These are phyloP conservation scores for Metarhizium guizhouense DNA, from an alignment of 2,329 filamentous ascomycete genomes.

Conservation along the genomic window DNA sequence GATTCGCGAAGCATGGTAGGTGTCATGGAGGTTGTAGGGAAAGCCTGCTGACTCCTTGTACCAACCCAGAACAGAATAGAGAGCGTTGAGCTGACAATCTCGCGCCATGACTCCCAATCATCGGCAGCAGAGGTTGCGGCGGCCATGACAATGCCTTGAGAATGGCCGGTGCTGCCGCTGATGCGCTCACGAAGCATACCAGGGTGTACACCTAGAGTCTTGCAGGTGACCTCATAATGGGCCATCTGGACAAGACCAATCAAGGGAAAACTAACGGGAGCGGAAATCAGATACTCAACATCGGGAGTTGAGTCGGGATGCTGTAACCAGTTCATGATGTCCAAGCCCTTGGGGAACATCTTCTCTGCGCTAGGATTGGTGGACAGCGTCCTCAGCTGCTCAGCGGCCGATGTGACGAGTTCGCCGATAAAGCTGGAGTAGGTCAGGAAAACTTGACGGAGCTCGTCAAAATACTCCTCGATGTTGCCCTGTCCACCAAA, in stretches of 20 bases:
- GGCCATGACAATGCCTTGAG: conserved; percentile 90
- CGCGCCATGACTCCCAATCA: conserved; percentile 86
- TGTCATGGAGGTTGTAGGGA: conserved; percentile 87
- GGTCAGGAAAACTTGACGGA: conserved; percentile 82
- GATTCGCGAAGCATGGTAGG: conserved; percentile 89
- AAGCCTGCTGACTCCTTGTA: conserved; percentile 91
- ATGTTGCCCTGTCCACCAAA: conserved; percentile 98
- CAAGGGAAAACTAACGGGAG: conserved; percentile 89
- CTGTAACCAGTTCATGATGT: conserved; percentile 89
- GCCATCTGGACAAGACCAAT: conserved; percentile 94
- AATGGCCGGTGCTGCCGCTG: conserved; percentile 87
- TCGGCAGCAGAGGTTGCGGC: conserved; percentile 84
- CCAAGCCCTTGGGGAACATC: conserved; percentile 93
- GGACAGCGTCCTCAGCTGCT: conserved; percentile 78
- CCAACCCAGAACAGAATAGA: conserved; percentile 99
- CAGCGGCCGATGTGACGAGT: conserved; percentile 70
- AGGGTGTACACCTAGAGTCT: conserved; percentile 80
- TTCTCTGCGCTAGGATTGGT: conserved; percentile 83
- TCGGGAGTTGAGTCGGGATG: conserved; percentile 85
- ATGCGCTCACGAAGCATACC: conserved; percentile 80
- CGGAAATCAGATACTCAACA: conserved; percentile 86
- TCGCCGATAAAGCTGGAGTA: conserved; percentile 88
- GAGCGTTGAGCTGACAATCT: conserved; percentile 69
- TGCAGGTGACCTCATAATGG: conserved; percentile 91
- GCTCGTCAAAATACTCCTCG: conserved; percentile 98